phyloP scores from a whole-genome alignment of 495 filamentous ascomycete genomes.

The Aspergillus carlsbadensis region DNA sequence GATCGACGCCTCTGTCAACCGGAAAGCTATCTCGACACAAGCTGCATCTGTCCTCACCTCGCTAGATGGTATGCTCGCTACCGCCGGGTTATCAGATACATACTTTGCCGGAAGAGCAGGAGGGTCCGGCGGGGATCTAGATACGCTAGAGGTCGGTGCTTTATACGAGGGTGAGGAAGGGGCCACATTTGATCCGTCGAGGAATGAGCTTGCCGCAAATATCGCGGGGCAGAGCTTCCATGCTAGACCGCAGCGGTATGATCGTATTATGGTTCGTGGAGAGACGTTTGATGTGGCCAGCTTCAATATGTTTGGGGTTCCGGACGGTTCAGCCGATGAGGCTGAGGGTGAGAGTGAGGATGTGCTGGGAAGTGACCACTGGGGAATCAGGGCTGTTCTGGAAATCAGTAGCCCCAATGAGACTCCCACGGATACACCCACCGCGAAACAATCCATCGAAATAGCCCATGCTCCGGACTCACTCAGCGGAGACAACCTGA shows the following conservation, averaged over 20 bases:
- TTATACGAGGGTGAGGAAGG: slow-evolving; percentile 5
- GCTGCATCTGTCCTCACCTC: background rate
- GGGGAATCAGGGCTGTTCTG: background rate
- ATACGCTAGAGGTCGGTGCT: background rate
- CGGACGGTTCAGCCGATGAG: background rate
- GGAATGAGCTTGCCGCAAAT: background rate
- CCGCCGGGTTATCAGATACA: background rate
- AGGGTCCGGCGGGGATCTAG: background rate
- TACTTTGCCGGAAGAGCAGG: background rate
- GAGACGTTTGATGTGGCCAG: background rate
- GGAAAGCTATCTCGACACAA: background rate
- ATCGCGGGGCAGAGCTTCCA: slow-evolving; percentile 5
- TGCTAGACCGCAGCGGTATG: slow-evolving; percentile 2
- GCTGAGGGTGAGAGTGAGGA: background rate
- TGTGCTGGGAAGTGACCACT: slow-evolving; percentile 1
- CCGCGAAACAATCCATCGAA: background rate
- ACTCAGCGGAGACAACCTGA: background rate
- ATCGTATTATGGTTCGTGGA: background rate
- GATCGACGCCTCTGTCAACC: background rate
- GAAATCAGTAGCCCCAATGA: background rate
- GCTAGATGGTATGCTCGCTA: background rate
- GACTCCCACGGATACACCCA: background rate
- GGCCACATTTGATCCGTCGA: background rate
- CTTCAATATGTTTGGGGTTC: slow-evolving; percentile 1
- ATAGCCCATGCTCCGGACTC: background rate